Base-by-base conservation (phyloP, 2,329 filamentous ascomycete species). In the Diaporthe nobilis region DNA sequence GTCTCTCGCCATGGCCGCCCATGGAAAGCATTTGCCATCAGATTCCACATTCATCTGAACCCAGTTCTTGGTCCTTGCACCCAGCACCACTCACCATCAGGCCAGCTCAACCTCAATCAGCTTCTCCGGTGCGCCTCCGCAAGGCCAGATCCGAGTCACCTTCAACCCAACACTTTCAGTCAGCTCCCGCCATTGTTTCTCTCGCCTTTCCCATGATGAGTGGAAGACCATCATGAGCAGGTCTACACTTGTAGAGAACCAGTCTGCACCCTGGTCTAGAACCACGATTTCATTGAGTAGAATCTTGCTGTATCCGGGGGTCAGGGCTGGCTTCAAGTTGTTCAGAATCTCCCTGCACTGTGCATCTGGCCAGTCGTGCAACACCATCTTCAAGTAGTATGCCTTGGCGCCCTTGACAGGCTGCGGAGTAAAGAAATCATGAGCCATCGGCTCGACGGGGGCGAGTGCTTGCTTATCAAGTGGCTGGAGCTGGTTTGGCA, bases 311-410 rank as follows among this genome's bases (percentile, higher is more conserved):
- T 82, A 83, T 1, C 80, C 82, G 4, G 80, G 81, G 63, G 63
- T 77, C 80, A 84, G 80, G 17, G 82, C 81, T 17, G 71, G 76
- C 73, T 76, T 82, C 65, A 84, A 78, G 8, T 77, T 78, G 2
- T 55, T 76, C 15, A 86, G 79, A 60, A 86, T 86, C 57, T 76
- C 79, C 34, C 70, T 71, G 75, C 81, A 82, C 2, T 77, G 77
- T 4, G 81, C 81, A 57, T 86, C 86, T 53, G 81, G 76, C 80
- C 83, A 85, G 79, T 85, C 82, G 77, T 85, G 84, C n/a, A 85
- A 80, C 15, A 28, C 78, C 5, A 79, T 80, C 75, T 84, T 83
- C 81, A 85, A 80, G 78, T 82, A 85, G 72, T 85, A 85, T 2
- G 80, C 82, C 2, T 81, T 78, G 10, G 83, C 83, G 3, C 81